Evolutionary conservation across 2,329 filamentous ascomycete genomes (phyloP).

Genomic region (Aotearoamyces nothofagi): DNA sequence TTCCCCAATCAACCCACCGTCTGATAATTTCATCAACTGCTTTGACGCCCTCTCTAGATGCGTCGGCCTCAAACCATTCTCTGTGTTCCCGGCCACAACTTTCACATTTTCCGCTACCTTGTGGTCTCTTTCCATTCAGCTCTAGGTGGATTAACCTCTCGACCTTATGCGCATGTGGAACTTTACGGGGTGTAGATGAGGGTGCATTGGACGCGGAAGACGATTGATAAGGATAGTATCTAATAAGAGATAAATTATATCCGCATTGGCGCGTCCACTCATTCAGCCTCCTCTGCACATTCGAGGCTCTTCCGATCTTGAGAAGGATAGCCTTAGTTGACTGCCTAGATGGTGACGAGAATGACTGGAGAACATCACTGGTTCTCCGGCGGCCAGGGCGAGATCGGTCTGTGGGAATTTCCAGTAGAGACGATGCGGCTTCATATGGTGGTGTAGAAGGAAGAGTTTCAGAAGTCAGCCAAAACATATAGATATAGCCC

Average conservation of each 20-base stretch:
- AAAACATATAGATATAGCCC: constrained; percentile 98
- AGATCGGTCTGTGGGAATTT: constrained; percentile 27
- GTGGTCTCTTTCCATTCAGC: constrained; percentile 43
- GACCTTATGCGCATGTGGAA: constrained; percentile 74
- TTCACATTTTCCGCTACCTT: constrained; percentile 47
- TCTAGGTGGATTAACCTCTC: constrained; percentile 87
- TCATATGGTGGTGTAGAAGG: constrained; percentile 38
- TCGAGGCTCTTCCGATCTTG: constrained; percentile 55
- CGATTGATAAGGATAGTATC: constrained; percentile 74
- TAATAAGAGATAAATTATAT: constrained; percentile 72
- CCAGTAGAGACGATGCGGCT: constrained; percentile 41
- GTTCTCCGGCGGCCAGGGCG: constrained; percentile 26
- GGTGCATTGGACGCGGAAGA: constrained; percentile 11
- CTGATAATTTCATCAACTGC: constrained; percentile 59
- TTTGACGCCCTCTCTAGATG: constrained; percentile 52
- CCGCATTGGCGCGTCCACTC: constrained; percentile 92
- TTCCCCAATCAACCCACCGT: constrained; percentile 67
- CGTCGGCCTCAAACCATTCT: constrained; percentile 91
- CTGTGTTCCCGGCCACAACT: constrained; percentile 74
- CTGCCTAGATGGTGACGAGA: constrained; percentile 22
- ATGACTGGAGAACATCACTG: constrained; percentile 39
- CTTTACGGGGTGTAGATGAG: constrained; percentile 31
- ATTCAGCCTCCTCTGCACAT: constrained; percentile 80
- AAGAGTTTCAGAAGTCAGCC: constrained; percentile 60
- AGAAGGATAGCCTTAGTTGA: constrained; percentile 45